phyloP scores from a whole-genome alignment of 73 alveolate species.

The Paramecium sonneborni region DNA sequence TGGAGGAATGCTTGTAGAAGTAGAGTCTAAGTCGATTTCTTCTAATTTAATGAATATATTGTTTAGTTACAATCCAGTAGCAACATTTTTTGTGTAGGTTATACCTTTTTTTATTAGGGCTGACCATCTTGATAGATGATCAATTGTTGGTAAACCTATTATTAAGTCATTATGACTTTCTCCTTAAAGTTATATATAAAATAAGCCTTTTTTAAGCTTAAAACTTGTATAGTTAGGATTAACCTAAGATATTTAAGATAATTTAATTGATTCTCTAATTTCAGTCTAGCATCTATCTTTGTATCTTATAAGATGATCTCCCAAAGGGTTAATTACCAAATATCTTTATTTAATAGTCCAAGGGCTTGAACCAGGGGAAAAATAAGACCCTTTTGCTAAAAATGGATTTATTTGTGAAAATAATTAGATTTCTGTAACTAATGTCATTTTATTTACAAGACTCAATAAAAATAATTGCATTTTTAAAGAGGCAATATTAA shows the following conservation, averaged over 20 bases:
- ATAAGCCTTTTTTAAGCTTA: background rate
- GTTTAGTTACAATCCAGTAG: conserved; percentile 5
- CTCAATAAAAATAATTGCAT: background rate
- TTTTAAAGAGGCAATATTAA: background rate
- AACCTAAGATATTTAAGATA: background rate
- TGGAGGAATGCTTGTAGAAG: background rate
- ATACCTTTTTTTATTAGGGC: background rate
- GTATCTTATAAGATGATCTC: background rate
- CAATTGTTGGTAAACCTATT: background rate
- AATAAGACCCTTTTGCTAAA: conserved; percentile 22
- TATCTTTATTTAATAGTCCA: conserved; percentile 51
- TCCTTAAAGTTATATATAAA: background rate
- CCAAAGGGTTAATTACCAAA: background rate
- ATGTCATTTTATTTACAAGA: background rate
- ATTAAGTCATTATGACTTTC: background rate
- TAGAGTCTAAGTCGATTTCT: conserved; percentile 14
- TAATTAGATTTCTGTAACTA: background rate
- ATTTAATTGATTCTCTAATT: background rate
- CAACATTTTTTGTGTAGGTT: background rate
- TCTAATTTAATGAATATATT: conserved; percentile 17
- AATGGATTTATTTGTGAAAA: conserved; percentile 30
- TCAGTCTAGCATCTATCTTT: background rate
- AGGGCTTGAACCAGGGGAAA: conserved; percentile 24
- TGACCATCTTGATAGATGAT: conserved; percentile 1
- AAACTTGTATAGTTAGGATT: background rate